Conservation (phyloP, 2,329 filamentous ascomycete species). For the Aspergillus neotritici region DNA sequence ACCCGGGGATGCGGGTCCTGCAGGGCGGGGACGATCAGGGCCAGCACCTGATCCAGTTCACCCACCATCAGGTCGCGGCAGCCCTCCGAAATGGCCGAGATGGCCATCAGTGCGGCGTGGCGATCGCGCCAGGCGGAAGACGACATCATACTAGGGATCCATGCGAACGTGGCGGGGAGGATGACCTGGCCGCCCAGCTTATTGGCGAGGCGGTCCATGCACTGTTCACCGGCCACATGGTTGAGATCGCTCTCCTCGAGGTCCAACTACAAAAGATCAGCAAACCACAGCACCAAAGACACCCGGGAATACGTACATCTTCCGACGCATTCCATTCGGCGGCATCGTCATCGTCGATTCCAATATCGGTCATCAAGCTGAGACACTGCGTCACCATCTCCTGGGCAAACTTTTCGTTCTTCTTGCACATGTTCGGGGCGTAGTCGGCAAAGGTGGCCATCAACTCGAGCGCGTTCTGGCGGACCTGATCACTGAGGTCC, state of each 20-base stretch:
- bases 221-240: slow-evolving; percentile 95
- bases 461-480: slow-evolving; percentile 91
- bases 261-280: slow-evolving; percentile 59
- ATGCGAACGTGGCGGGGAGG: slow-evolving; percentile 87
- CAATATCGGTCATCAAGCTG: slow-evolving; percentile 96
- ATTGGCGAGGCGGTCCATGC: slow-evolving; percentile 95
- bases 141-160: slow-evolving; percentile 96
- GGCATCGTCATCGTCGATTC: slow-evolving; percentile 88
- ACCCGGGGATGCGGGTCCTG: slow-evolving; percentile 88
- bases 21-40: slow-evolving; percentile 87
- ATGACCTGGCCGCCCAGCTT: slow-evolving; percentile 94
- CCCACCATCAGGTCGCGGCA: slow-evolving; percentile 94
- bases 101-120: slow-evolving; percentile 96
- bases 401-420: slow-evolving; percentile 81
- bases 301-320: slow-evolving; percentile 57
- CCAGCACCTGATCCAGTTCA: slow-evolving; percentile 87
- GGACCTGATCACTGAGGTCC: slow-evolving; percentile 79
- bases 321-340: slow-evolving; percentile 89
- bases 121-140: slow-evolving; percentile 91
- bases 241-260: slow-evolving; percentile 95
- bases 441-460: slow-evolving; percentile 98
- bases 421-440: slow-evolving; percentile 88
- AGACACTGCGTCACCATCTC: slow-evolving; percentile 99
- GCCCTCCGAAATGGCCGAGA: slow-evolving; percentile 95
- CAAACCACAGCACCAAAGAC: slow-evolving; percentile 14